These are phyloP conservation scores for Triangularia verruculosa DNA, from an alignment of 2,329 filamentous ascomycete genomes.

Conservation along the genomic window DNA sequence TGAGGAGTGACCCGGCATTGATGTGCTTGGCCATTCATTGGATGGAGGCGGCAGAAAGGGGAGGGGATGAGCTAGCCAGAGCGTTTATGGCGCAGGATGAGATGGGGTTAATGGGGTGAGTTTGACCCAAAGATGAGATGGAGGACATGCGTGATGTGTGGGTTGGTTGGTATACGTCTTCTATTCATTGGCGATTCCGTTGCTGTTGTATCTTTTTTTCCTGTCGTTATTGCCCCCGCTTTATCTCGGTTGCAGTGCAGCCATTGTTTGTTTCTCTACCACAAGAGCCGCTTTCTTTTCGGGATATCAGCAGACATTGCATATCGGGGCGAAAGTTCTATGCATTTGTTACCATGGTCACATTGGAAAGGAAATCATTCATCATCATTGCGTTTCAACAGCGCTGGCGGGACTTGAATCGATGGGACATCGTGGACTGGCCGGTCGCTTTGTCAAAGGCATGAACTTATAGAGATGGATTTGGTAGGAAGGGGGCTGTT, in stretches of 20 bases:
- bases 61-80: conserved; percentile 82
- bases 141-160: not conserved
- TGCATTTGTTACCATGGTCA: not conserved
- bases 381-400: not conserved
- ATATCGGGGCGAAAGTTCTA: not conserved
- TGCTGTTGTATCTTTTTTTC: conserved; percentile 7
- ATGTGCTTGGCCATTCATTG: conserved; percentile 96
- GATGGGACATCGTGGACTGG: not conserved
- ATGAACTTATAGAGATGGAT: not conserved
- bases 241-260: conserved; percentile 14
- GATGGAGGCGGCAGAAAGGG: conserved; percentile 86
- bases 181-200: not conserved
- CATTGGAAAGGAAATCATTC: not conserved
- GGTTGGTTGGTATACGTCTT: not conserved
- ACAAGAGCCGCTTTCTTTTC: not conserved
- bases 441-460: not conserved
- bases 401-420: not conserved
- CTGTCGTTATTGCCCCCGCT: not conserved
- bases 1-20: conserved; percentile 74
- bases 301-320: not conserved
- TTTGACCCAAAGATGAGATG: too few relatives aligned
- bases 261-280: conserved; percentile 4
- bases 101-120: conserved; percentile 26
- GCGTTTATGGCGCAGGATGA: conserved; percentile 70
- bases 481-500: not conserved